phyloP scores from a whole-genome alignment of 768 basidiomycete genomes.

The Cyathus striatus region DNA sequence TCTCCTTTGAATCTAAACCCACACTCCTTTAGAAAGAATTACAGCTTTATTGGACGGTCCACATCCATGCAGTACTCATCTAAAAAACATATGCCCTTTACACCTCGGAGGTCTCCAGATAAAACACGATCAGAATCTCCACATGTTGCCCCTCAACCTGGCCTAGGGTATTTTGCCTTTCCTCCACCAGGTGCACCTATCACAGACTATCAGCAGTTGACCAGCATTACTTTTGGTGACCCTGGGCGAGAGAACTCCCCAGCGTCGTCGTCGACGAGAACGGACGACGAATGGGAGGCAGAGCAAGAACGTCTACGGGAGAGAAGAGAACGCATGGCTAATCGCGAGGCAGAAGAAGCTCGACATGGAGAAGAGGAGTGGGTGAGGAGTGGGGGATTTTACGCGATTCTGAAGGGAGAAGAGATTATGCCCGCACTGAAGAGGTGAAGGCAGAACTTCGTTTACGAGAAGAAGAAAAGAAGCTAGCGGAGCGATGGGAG shows the following conservation, averaged over 20 bases:
- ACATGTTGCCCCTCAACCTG: not conserved
- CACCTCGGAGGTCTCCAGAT: not conserved
- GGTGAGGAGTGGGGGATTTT: conserved; percentile 59
- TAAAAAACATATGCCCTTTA: not conserved
- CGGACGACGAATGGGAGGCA: not conserved
- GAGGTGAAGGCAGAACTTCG: conserved; percentile 41
- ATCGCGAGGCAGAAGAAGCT: not conserved
- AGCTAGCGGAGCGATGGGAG: conserved; percentile 39
- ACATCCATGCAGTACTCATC: not conserved
- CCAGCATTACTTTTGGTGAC: not conserved
- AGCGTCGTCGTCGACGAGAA: not conserved
- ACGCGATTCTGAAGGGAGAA: conserved; percentile 41
- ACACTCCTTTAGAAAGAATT: too few species aligned
- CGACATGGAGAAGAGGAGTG: conserved; percentile 32
- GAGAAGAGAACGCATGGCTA: not conserved
- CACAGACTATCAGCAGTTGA: not conserved
- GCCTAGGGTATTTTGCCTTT: conserved; percentile 4
- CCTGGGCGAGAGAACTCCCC: not conserved
- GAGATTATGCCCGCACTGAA: conserved; percentile 47
- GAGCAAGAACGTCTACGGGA: not conserved
- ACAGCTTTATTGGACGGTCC: too few species aligned
- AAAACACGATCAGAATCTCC: not conserved
- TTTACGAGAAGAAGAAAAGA: conserved; percentile 35
- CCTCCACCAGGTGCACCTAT: not conserved
- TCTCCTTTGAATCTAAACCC: too few species aligned